phyloP scores from a whole-genome alignment of 2,329 filamentous ascomycete species.

The Clarireedia paspali region DNA sequence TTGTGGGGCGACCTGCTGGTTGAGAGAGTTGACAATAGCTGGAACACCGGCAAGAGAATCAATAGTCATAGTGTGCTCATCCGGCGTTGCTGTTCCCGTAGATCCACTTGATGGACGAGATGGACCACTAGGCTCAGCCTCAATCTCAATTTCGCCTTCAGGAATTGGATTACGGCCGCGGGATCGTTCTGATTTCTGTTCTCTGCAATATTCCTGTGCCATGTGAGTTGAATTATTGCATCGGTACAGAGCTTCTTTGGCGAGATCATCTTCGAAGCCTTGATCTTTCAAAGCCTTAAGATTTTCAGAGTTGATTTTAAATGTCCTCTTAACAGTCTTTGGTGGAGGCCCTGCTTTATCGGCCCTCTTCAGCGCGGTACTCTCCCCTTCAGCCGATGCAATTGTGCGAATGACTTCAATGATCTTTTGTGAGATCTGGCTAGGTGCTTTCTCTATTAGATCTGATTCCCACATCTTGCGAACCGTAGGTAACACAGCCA shows the following conservation, averaged over 20 bases:
- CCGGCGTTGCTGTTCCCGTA: constrained; percentile 24
- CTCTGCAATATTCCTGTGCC: constrained; percentile 68
- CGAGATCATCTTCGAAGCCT: constrained; percentile 53
- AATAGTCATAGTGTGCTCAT: constrained; percentile 20
- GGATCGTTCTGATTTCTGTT: constrained; percentile 48
- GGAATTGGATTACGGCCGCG: constrained; percentile 65
- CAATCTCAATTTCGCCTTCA: constrained; percentile 42
- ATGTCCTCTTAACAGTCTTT: constrained; percentile 35
- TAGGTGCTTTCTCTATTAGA: constrained; percentile 73
- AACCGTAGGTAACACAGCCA: constrained; percentile 69
- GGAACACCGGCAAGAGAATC: constrained; percentile 11
- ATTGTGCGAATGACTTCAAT: constrained; percentile 79
- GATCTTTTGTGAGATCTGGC: constrained; percentile 67
- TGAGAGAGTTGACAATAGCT: constrained; percentile 15
- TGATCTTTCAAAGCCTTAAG: constrained; percentile 34
- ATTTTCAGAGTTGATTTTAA: constrained; percentile 42
- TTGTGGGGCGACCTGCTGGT: constrained; percentile 8
- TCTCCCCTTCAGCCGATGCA: constrained; percentile 69
- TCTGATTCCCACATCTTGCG: constrained; percentile 77
- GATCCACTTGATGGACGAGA: constrained; percentile 17
- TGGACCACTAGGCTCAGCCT: constrained; percentile 18
- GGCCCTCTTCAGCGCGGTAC: constrained; percentile 50
- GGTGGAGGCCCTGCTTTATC: constrained; percentile 44
- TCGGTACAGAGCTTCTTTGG: constrained; percentile 73
- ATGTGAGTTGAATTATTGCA: constrained; percentile 57